Conservation (phyloP, 1,284 basidiomycete species). For the Termitomyces sp. region DNA sequence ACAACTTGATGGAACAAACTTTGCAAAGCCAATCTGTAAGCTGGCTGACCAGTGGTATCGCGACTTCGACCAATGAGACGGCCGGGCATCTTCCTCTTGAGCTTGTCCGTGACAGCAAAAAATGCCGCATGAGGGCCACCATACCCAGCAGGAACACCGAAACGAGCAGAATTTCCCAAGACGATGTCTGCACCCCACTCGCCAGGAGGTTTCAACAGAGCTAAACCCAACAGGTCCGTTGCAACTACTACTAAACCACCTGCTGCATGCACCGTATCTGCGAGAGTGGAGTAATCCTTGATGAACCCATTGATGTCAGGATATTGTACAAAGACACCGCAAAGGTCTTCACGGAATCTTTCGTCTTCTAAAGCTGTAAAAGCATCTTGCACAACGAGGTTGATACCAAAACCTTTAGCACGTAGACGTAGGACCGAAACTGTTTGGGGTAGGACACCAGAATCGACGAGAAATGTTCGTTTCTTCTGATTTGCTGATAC, state of each 20-base stretch:
- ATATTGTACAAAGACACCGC: constrained; percentile 89
- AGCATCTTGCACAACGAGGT: constrained; percentile 66
- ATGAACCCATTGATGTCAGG: constrained; percentile 89
- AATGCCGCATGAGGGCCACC: constrained; percentile 94
- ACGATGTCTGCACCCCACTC: constrained; percentile 99
- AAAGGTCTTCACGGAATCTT: constrained; percentile 58
- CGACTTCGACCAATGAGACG: constrained; percentile 89
- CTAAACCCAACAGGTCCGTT: constrained; percentile 90
- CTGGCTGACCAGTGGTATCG: constrained; percentile 79
- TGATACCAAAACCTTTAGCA: constrained; percentile 87
- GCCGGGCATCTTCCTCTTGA: constrained; percentile 98
- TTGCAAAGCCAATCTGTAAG: constrained; percentile 91
- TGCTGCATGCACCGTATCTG: constrained; percentile 66
- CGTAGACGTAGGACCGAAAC: constrained; percentile 82
- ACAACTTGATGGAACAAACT: constrained; percentile 47
- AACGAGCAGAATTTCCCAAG: constrained; percentile 91
- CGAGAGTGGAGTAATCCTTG: constrained; percentile 69
- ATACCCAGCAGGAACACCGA: constrained; percentile 89
- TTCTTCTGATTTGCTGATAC: constrained; percentile 66
- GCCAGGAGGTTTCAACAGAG: constrained; percentile 92
- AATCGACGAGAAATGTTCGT: constrained; percentile 81
- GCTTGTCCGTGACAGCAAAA: constrained; percentile 88
- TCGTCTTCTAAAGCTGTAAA: constrained; percentile 49
- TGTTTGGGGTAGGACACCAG: constrained; percentile 81
- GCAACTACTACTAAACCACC: constrained; percentile 84